These are phyloP conservation scores for Hyaloscypha finlandica DNA, from an alignment of 495 filamentous ascomycete species.

Conservation along the genomic window DNA sequence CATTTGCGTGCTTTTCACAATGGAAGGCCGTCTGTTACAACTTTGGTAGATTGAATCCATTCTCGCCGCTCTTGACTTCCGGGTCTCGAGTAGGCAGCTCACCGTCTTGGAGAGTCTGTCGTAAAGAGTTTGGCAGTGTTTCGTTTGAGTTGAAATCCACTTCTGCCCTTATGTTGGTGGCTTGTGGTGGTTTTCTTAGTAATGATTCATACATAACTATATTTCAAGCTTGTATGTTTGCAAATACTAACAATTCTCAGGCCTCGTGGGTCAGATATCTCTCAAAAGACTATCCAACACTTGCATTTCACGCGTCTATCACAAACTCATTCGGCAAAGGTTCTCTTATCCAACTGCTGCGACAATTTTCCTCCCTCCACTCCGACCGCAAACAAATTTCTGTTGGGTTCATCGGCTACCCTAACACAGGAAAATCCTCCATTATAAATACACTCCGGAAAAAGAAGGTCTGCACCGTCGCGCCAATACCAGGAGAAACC, in stretches of 20 bases:
- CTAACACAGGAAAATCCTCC: constrained; percentile 87
- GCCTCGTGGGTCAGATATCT: constrained; percentile 81
- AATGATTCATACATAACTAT: constrained; percentile 86
- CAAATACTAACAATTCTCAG: constrained; percentile 48
- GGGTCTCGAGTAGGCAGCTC: constrained; percentile 65
- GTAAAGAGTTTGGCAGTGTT: constrained; percentile 61
- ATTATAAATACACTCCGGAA: constrained; percentile 91
- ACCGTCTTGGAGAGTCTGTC: constrained; percentile 86
- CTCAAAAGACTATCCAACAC: constrained; percentile 85
- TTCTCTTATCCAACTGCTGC: constrained; percentile 72
- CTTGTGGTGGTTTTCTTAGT: constrained; percentile 91
- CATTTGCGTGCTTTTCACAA: constrained; percentile 48
- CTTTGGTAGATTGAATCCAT: constrained; percentile 87
- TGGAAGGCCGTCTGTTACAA: constrained; percentile 95
- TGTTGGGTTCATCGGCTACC: constrained; percentile 85
- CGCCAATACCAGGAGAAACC: constrained; percentile 94
- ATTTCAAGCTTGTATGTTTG: constrained; percentile 19
- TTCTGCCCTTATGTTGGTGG: constrained; percentile 43
- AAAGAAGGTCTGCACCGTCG: constrained; percentile 91
- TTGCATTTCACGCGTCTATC: constrained; percentile 90
- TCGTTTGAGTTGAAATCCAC: constrained; percentile 85
- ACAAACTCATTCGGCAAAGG: constrained; percentile 91
- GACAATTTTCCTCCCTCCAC: constrained; percentile 94
- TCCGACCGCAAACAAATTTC: constrained; percentile 90
- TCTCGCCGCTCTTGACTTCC: constrained; percentile 62